These are phyloP conservation scores for Starmera quercuum DNA, from an alignment of 805 yeast genomes.

Conservation along the genomic window DNA sequence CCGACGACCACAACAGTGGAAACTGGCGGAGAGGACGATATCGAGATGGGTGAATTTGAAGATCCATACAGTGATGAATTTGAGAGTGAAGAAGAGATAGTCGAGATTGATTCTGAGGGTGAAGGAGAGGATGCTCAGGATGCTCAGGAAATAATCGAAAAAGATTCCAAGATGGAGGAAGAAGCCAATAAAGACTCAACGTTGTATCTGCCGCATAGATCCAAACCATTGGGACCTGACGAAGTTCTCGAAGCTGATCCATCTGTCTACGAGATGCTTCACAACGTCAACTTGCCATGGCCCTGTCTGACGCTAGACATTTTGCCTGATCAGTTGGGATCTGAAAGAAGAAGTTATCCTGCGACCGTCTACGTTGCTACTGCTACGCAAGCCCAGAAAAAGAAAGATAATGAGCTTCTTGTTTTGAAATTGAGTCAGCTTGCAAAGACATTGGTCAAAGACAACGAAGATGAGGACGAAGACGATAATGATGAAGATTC, in stretches of 20 bases:
- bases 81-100: constrained; percentile 85
- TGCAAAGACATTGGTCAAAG: constrained; percentile 80
- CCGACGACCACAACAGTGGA: constrained; percentile 12
- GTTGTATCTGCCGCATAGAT: constrained; percentile 80
- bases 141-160: constrained; percentile 27
- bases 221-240: constrained; percentile 88
- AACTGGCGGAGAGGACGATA: constrained; percentile 33
- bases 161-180: constrained; percentile 29
- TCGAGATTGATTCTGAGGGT: constrained; percentile 65
- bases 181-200: constrained; percentile 31
- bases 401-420: constrained; percentile 83
- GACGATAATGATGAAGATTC: constrained; percentile 70
- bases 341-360: constrained; percentile 85
- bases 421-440: constrained; percentile 78
- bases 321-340: constrained; percentile 78
- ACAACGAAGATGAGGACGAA: constrained; percentile 70
- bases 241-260: constrained; percentile 97
- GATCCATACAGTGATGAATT: constrained; percentile 87
- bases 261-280: constrained; percentile 92
- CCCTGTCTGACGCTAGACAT: constrained; percentile 91
- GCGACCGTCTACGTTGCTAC: constrained; percentile 80
- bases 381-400: constrained; percentile 86
- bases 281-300: constrained; percentile 91
- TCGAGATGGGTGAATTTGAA: constrained; percentile 78
- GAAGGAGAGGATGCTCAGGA: constrained; percentile 34